Base-by-base conservation (phyloP, 225 moss, liverwort and hornwort genomes). In the Bryoerythrophyllum caledonicum region DNA sequence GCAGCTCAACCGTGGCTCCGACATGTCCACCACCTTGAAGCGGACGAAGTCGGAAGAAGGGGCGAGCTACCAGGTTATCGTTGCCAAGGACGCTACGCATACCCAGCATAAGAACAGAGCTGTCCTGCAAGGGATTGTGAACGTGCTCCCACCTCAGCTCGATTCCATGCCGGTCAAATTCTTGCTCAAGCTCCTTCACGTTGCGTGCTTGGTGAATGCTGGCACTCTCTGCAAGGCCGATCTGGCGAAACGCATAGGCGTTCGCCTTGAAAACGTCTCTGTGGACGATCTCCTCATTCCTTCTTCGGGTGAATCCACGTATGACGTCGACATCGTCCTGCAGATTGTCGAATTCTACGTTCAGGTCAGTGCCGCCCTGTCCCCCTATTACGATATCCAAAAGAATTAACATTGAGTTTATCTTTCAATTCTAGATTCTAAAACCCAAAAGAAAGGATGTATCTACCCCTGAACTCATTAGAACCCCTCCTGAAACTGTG, bases 201-300 rank as follows among this genome's bases (percentile, higher is more conserved):
- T 88, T 0, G 89, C 94, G 0, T 91, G 88, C 70, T 70, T 87
- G 38, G 89, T 92, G 32, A 87, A 82, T 54, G 92, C 94, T 5
- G 92, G 88, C 25, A 56, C 90, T 13, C 83, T 87, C 13, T 94
- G 94, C 72, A 85, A 89, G 32, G 75, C 84, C 7, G 94, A 94
- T 68, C 77, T 96, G 51, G 91, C 88, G 66, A 86, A 87, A 67
- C 79, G 92, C 58, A 87, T 94, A 37, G 92, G 88, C 23, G 79
- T 75, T 61, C 96, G 92, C 56, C 87, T 96, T 37, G 94, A 96
- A 65, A 85, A 90, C 40, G 94, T 82, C 0, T 88, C 96, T 5
- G 14, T 96, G 52, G 84, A 85, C 13, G 96, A 96, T 46, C 88
- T 96, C 16, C 80, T 96, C 41, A 92, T 94, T 51, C 96, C 90